Percentiles rank a stretch among this genome's conserved stretches.
These are phyloP conservation scores for Coniochaeta prunicola DNA, from an alignment of 2,329 filamentous ascomycete species.

Conservation along the genomic window DNA sequence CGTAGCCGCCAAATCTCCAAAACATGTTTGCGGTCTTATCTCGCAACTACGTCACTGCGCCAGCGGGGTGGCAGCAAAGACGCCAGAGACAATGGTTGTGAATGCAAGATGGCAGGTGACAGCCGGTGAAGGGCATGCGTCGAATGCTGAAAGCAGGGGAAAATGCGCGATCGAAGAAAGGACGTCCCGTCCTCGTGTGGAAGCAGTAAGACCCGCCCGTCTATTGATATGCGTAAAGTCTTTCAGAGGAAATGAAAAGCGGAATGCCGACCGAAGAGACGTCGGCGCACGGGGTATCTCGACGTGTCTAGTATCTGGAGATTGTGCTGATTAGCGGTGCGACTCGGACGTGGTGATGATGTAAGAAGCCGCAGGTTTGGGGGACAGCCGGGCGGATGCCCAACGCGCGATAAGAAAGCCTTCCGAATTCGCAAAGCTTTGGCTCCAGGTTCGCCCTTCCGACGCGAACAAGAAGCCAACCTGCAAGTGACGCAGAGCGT, in stretches of 20 bases:
- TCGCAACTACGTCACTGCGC: slow-evolving; percentile 18
- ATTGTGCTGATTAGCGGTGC: not conserved
- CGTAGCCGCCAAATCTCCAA: slow-evolving; percentile 98
- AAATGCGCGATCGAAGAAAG: too few species aligned
- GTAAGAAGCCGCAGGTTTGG: not conserved
- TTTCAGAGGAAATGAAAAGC: not conserved
- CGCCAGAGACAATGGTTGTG: slow-evolving; percentile 5
- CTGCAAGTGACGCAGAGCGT: not conserved
- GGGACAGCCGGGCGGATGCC: not conserved
- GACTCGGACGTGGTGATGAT: not conserved
- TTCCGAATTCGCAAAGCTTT: not conserved
- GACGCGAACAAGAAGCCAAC: not conserved
- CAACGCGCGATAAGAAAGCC: not conserved
- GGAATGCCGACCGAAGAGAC: not conserved
- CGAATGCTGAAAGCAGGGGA: not conserved
- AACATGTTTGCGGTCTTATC: slow-evolving; percentile 70
- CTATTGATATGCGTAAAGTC: not conserved
- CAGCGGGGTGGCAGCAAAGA: slow-evolving; percentile 6
- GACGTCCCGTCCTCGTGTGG: not conserved
- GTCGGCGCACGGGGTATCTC: not conserved
- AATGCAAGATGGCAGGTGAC: not conserved
- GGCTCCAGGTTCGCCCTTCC: not conserved
- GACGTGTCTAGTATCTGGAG: not conserved
- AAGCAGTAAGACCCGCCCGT: not conserved
- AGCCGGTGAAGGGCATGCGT: not conserved